phyloP scores from a whole-genome alignment of 768 basidiomycete genomes.

The Scleroderma bovista region DNA sequence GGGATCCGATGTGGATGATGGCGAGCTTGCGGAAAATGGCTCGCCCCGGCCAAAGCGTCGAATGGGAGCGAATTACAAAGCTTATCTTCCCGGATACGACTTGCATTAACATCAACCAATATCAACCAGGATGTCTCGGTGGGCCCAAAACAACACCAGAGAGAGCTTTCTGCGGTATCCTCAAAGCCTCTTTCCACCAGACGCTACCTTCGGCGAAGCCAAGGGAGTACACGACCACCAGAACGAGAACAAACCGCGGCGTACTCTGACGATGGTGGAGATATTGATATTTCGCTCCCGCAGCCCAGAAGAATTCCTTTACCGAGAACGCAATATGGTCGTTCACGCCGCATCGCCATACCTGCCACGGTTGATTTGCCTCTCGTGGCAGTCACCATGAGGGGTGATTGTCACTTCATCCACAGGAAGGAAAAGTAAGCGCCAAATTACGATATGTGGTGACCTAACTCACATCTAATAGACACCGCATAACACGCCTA shows the following conservation, averaged over 20 bases:
- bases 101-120: background rate
- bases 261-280: slow-evolving; percentile 12
- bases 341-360: slow-evolving; percentile 27
- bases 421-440: slow-evolving; percentile 27
- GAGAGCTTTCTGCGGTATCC: background rate
- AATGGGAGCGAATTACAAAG: background rate
- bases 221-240: background rate
- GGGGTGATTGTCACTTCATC: slow-evolving; percentile 41
- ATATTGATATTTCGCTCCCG: slow-evolving; percentile 8
- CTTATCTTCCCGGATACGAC: too few species aligned
- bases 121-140: background rate
- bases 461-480: slow-evolving; percentile 16
- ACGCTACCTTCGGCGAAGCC: background rate
- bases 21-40: background rate
- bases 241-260: background rate
- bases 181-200: background rate
- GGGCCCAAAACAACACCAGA: background rate
- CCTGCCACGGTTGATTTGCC: slow-evolving; percentile 27
- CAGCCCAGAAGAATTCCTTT: slow-evolving; percentile 25
- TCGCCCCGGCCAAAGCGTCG: background rate
- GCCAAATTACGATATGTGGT: slow-evolving; percentile 1
- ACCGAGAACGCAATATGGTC: slow-evolving; percentile 29
- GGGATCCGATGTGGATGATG: background rate
- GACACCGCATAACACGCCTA: slow-evolving; percentile 31
- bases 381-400: slow-evolving; percentile 41